Base-by-base conservation (phyloP, 306 rosid genomes). In the Castanea sativa region DNA sequence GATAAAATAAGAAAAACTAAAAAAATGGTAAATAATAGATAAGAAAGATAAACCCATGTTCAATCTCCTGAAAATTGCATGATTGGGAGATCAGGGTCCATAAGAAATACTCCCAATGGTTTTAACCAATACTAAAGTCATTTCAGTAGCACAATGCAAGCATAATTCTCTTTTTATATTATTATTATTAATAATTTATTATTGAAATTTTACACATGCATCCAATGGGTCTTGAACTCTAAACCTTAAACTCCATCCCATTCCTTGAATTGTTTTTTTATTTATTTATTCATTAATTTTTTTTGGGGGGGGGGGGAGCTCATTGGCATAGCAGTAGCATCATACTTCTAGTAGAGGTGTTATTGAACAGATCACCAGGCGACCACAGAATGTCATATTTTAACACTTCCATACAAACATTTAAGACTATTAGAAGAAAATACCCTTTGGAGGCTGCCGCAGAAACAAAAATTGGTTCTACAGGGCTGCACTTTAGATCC, bases 401-500 rank as follows among this genome's bases (percentile, higher is more conserved):
- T 65, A 35, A 23, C 57, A 84, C 64, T 55, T 21, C 23, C 19
- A 29, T 19, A 82, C 57, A 21, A 64, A 63, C 67, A 69, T 33
- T 65, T 8, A 73, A 72, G 57, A 80, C 52, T 52, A 30, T 25
- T 69, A 57, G 55, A 79, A 76, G 56, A 55, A n/a, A 32, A 65
- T 90, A 94, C 99, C 99, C 84, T 83, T 89, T 90, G 23, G 99
- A 94, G 76, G 97, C 97, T 80, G 97, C 97, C 52, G 96, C 97
- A 76, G 97, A 88, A 63, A 94, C 99, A 83, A 94, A 94, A 83
- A 92, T 86, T 71, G 97, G 92, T 80, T 92, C 99, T 74, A 94
- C 95, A 35, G 97, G 99, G 83, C 99, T 94, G 91, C 97, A 92
- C 86, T 92, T 94, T 84, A 94, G 84, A 83, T 94, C 99, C 97